Evolutionary conservation across 805 yeast species (phyloP).

Genomic region (Starmerella potacharoeniae): DNA sequence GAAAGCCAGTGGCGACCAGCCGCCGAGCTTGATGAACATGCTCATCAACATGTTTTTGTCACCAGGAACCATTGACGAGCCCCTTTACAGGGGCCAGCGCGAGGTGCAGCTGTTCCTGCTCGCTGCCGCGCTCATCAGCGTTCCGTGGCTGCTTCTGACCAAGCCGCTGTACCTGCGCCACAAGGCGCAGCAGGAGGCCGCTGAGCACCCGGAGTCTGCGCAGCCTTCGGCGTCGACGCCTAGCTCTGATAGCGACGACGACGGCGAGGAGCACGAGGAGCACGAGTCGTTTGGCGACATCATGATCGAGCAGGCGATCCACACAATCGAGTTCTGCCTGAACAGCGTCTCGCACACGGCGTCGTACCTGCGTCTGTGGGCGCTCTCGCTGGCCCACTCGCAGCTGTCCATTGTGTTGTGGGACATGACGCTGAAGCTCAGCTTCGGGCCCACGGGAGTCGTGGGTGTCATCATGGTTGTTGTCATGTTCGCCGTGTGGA

Average conservation of each 20-base stretch:
- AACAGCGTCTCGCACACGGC: conserved; percentile 99
- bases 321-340: conserved; percentile 92
- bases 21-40: conserved; percentile 92
- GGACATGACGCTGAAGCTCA: conserved; percentile 83
- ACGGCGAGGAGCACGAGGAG: conserved; percentile 41
- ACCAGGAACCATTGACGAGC: conserved; percentile 80
- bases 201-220: conserved; percentile 20
- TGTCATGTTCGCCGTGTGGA: conserved; percentile 87
- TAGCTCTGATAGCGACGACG: conserved; percentile 26
- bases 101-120: conserved; percentile 61
- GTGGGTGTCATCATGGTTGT: conserved; percentile 66
- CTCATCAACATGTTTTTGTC: conserved; percentile 88
- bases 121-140: conserved; percentile 70
- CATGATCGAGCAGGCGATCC: conserved; percentile 93
- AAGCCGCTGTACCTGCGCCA: conserved; percentile 67
- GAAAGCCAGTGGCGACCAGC: conserved; percentile 61
- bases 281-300: conserved; percentile 78
- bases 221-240: not conserved
- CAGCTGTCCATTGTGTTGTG: conserved; percentile 91
- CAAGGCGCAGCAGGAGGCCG: conserved; percentile 34
- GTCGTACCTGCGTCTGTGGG: conserved; percentile 93
- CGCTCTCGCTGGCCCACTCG: conserved; percentile 91
- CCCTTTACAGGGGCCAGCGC: conserved; percentile 69
- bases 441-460: conserved; percentile 57
- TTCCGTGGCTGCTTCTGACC: conserved; percentile 78